Evolutionary conservation across 176 grass and related monocot species (phyloP), one percentile per base, ranked within the genome.

Genomic region (Aegilops speltoides): DNA sequence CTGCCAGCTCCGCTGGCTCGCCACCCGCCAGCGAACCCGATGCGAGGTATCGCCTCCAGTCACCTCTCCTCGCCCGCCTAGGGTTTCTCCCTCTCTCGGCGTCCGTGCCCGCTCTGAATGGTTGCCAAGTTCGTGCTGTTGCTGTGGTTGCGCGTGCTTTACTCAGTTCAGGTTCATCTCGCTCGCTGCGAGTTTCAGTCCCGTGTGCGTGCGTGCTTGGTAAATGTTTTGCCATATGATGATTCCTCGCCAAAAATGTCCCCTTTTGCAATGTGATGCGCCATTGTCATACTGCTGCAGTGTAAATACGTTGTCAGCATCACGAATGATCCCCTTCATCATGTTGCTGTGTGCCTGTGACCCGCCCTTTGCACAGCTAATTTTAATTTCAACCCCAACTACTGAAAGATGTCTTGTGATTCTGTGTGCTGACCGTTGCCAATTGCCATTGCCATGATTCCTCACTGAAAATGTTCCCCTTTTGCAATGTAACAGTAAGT

Each of bases 1-100:
- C n/a, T 87, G 85, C 85, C 85, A 81, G 57, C 85, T 87, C 41
- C 78, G 68, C 2, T 82, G 85, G 85, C 69, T 87, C 41, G 38
- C 78, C 78, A 66, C 69, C 69, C 78, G 78, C 5, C 85, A 8
- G 24, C 14, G 10, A 1, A 23, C 24, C 36, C 56, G 26, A 32
- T 87, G 85, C 78, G 85, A 87, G 85, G 85, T 87, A 69, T 37
- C 20, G 16, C 19, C 2, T 15, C 22, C 20, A 22, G 0, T 19
- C 22, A 57, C 1, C 52, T 57, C 52, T 0, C 52, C 52, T 20
- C 52, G 52, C 15, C 52, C 52, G 17, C 52, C 52, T 57, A 57
- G 52, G 52, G 52, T 57, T 57, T 57, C 17, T 20, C 17, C 52
- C 52, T 57, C 16, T 19, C 50, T 19, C 50, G 50, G 50, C 50